Evolutionary conservation across 2,329 filamentous ascomycete species (phyloP).

Genomic region (Paraconiothyrium sp.): DNA sequence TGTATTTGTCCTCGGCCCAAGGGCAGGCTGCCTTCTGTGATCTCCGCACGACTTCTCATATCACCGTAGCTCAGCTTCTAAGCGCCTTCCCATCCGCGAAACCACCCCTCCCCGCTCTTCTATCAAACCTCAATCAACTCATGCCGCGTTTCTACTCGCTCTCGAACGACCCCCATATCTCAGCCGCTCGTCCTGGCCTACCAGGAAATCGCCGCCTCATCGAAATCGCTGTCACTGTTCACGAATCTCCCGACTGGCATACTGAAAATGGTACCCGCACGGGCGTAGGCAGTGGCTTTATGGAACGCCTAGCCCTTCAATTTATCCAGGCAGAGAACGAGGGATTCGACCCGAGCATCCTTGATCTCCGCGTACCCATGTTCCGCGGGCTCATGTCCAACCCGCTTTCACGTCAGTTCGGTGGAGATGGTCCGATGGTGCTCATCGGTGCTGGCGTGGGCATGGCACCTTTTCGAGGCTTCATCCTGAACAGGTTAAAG

Average conservation of each 20-base stretch:
- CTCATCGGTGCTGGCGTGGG: constrained; percentile 96
- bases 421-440: constrained; percentile 94
- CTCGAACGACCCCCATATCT: constrained; percentile 92
- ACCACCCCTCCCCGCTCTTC: constrained; percentile 82
- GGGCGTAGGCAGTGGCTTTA: constrained; percentile 90
- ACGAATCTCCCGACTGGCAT: constrained; percentile 84
- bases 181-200: constrained; percentile 72
- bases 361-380: constrained; percentile 86
- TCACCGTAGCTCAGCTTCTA: constrained; percentile 86
- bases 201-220: constrained; percentile 78
- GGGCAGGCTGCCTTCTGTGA: constrained; percentile 95
- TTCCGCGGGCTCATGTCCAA: constrained; percentile 99
- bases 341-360: constrained; percentile 57
- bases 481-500: constrained; percentile 92
- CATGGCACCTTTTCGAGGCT: constrained; percentile 96
- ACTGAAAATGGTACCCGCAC: constrained; percentile 69
- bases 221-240: constrained; percentile 96
- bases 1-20: constrained; percentile 86
- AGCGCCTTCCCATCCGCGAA: constrained; percentile 91
- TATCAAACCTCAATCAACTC: constrained; percentile 82
- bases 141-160: constrained; percentile 99
- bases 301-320: constrained; percentile 82
- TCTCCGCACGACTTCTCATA: constrained; percentile 83
- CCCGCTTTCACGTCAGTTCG: constrained; percentile 89
- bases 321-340: constrained; percentile 74